phyloP scores from a whole-genome alignment of 1,284 basidiomycete species.

The Ceratobasidium sp. region DNA sequence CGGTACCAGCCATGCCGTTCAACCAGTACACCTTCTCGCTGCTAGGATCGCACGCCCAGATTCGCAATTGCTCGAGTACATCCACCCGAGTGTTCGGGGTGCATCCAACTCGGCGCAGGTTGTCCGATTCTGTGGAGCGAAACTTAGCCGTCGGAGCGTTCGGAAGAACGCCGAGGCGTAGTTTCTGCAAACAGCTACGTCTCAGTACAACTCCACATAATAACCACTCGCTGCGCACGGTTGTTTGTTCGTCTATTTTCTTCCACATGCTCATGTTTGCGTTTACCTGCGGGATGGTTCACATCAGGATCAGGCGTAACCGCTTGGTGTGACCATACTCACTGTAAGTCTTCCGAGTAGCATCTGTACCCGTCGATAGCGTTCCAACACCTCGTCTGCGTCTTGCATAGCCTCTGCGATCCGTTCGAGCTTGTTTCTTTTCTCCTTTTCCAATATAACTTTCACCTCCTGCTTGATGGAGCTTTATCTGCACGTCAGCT shows the following conservation, averaged over 20 bases:
- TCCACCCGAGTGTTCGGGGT: conserved; percentile 1
- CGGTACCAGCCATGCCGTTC: background rate
- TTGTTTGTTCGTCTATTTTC: background rate
- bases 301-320: background rate
- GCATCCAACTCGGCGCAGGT: background rate
- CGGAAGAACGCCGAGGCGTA: background rate
- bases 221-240: background rate
- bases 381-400: background rate
- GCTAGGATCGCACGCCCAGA: background rate
- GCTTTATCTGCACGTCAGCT: background rate
- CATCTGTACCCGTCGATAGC: background rate
- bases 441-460: background rate
- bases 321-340: background rate
- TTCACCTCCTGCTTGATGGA: background rate
- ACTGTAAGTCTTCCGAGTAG: background rate
- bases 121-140: background rate
- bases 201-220: background rate
- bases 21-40: too few relatives aligned
- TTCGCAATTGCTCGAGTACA: background rate
- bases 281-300: too few relatives aligned
- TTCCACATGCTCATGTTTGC: background rate
- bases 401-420: background rate
- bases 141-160: background rate
- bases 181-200: background rate
- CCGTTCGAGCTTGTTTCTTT: background rate